Percentiles rank a stretch among this genome's conserved stretches.
These are phyloP conservation scores for Paramecium biaurelia DNA, from an alignment of 73 alveolate genomes.

Conservation along the genomic window DNA sequence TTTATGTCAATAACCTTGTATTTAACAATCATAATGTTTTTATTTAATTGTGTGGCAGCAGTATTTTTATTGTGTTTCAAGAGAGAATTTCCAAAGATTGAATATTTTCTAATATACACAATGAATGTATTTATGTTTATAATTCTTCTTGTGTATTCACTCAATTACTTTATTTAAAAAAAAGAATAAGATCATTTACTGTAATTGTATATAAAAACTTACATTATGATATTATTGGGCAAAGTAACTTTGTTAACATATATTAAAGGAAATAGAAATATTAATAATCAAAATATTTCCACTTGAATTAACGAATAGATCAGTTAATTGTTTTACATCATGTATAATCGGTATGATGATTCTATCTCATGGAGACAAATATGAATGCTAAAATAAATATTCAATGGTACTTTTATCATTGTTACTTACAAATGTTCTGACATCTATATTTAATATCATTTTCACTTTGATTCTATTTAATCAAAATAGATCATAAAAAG, in stretches of 20 bases:
- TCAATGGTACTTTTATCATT: neutral
- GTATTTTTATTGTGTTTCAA: constrained; percentile 7
- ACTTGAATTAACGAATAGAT: constrained; percentile 27
- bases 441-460: neutral
- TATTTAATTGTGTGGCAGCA: neutral
- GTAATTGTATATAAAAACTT: neutral
- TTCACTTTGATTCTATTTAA: neutral
- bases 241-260: neutral
- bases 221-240: neutral
- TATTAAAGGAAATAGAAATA: constrained; percentile 14
- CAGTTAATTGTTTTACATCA: neutral
- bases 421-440: neutral
- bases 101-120: constrained; percentile 4
- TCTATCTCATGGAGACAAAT: neutral
- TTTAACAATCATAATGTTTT: neutral
- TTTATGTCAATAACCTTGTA: neutral
- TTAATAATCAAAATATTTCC: neutral
- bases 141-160: constrained; percentile 1
- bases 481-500: neutral
- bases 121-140: constrained; percentile 18
- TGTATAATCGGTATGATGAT: neutral
- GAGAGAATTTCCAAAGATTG: constrained; percentile 27
- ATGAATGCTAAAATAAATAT: neutral
- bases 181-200: neutral
- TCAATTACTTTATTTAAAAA: neutral